Conservation (phyloP, 2,329 filamentous ascomycete genomes). For the Polychaeton citri region DNA sequence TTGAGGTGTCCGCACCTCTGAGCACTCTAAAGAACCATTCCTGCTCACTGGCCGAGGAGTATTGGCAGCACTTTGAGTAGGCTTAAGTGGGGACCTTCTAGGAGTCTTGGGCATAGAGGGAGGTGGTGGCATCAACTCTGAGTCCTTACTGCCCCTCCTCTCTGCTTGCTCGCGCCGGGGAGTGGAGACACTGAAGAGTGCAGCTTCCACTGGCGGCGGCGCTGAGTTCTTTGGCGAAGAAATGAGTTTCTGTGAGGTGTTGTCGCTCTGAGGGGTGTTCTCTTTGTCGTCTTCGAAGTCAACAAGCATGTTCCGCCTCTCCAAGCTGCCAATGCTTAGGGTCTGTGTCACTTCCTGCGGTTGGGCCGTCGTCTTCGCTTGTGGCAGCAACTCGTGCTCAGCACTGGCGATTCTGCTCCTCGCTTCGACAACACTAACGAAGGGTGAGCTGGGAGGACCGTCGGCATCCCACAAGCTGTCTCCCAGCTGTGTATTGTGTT, state of each 20-base stretch:
- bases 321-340: slow-evolving; percentile 4
- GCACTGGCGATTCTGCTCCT: slow-evolving; percentile 17
- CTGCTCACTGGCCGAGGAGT: slow-evolving; percentile 13
- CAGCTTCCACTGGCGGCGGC: slow-evolving; percentile 4
- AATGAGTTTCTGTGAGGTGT: slow-evolving; percentile 8
- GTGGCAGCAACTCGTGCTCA: neutral
- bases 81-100: slow-evolving; percentile 15
- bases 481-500: neutral
- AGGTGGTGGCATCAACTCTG: slow-evolving; percentile 18
- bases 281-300: slow-evolving; percentile 17
- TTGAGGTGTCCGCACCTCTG: slow-evolving; percentile 3
- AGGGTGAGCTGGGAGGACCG: slow-evolving; percentile 33
- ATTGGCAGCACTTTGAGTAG: slow-evolving; percentile 11
- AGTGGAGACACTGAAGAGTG: no score
- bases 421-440: slow-evolving; percentile 30
- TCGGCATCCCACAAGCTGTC: slow-evolving; percentile 19
- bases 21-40: slow-evolving; percentile 9
- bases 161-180: no score
- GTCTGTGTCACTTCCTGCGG: neutral
- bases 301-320: slow-evolving; percentile 1
- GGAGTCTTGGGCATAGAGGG: slow-evolving; percentile 15
- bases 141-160: slow-evolving; percentile 8
- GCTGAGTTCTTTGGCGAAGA: slow-evolving; percentile 8
- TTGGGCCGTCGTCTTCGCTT: neutral
- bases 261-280: slow-evolving; percentile 12